Evolutionary conservation across 2,329 filamentous ascomycete species (phyloP), one percentile per base, ranked within the genome.

Genomic region (Exophiala sp.): DNA sequence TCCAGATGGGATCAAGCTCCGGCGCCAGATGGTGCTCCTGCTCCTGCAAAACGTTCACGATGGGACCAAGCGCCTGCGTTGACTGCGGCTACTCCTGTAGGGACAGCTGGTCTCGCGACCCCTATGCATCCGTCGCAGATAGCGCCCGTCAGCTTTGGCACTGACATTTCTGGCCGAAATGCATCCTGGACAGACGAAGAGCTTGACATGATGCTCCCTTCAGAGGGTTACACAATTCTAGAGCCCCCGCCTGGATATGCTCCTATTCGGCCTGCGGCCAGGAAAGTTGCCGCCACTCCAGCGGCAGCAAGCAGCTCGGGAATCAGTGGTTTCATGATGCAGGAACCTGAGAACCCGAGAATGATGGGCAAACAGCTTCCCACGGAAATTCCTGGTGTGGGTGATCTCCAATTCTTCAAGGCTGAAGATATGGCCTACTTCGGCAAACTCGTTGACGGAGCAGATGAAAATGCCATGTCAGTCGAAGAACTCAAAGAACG

Each of bases 381-480:
- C 7, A 95, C 88, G 2, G 91, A 97, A 65, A 96, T 98, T 30
- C 90, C 93, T 2, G 93, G 93, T 32, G 89, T 98, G 43, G 90
- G 90, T 32, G 93, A 98, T 66, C 73, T 98, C 44, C 90, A 96
- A 60, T 98, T 97, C 67, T 95, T 98, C 78, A 98, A 98, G 72
- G 82, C 89, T 1, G 93, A 98, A 68, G 93, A 98, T 68, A 96
- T 97, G 89, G 84, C 88, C 32, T 98, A 98, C 71, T 98, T 98
- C 64, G 90, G 91, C 52, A 97, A 98, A 73, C 80, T 98, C 34
- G 91, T 95, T 18, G 93, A 98, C 65, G 89, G 88, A 30, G 86
- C 85, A 21, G 89, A 97, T 61, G 93, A 98, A 70, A 94, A 91
- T 61, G 78, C 82, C 18, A 80, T 98, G 70, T 90, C 84, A 16